Evolutionary conservation across 2,329 filamentous ascomycete genomes (phyloP), one percentile per base, ranked within the genome.

Genomic region (Chrysoporthe puriensis): DNA sequence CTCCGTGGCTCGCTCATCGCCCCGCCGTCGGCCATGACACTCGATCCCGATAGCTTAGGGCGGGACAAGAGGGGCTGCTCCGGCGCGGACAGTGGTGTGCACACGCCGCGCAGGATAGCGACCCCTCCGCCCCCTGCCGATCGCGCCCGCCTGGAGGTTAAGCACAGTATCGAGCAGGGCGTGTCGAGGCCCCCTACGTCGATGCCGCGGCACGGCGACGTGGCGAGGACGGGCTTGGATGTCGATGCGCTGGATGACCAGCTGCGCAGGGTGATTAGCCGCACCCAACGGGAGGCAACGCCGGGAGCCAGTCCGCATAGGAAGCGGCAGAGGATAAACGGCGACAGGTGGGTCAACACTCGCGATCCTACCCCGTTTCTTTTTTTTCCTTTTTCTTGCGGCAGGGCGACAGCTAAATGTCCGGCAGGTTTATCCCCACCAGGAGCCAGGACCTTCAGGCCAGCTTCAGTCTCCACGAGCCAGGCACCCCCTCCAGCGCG

Each of bases 381-480:
- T 40, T 16, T 40, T n/a, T 8, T n/a, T n/a, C n/a, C n/a, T n/a
- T n/a, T n/a, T n/a, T n/a, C n/a, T n/a, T 40, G 54, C 34, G 32
- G 14, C 34, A 63, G 57, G 59, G 56, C 46, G 34, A 34, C 34
- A 67, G 72, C 46, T 64, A 64, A 66, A 56, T 58, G 36, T 57
- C 34, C 58, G 62, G 67, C 76, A 97, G 96, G 74, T 99, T 99
- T 77, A 98, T 99, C 73, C 96, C 96, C 40, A 96, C 96, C 73
- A 88, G 96, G 54, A 91, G 95, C 6, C 94, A 97, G 78, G 96
- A 99, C 79, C 83, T 98, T 34, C 92, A 95, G 77, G 94, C 95
- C 64, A 96, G 94, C 78, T 98, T 96, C 80, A 97, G 90, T 76
- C 84, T 98, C 40, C 92, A 97, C 75, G 95, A 97, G 70, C 94